Percentiles rank a stretch among this genome's conserved stretches.
phyloP scores from a whole-genome alignment of 345 rosid genomes.

The Orychophragmus violaceus region DNA sequence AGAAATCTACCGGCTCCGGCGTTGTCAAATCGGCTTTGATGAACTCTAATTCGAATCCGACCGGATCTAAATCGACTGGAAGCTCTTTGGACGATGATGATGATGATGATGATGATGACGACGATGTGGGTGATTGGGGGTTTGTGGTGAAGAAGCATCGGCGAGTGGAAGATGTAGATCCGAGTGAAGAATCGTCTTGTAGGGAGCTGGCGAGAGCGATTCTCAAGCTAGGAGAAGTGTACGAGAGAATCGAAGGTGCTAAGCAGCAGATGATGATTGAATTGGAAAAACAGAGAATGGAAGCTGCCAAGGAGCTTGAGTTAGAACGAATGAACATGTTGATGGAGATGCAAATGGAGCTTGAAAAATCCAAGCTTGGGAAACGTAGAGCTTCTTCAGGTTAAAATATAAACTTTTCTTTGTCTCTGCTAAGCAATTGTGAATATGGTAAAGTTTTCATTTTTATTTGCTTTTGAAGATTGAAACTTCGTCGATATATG shows the following conservation, averaged over 20 bases:
- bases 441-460: background rate
- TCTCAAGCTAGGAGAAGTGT: conserved; percentile 56
- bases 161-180: conserved; percentile 32
- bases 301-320: conserved; percentile 59
- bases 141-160: conserved; percentile 38
- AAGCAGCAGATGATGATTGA: conserved; percentile 65
- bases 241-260: conserved; percentile 55
- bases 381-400: conserved; percentile 30
- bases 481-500: too few relatives aligned
- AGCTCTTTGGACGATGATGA: background rate
- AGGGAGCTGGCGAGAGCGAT: conserved; percentile 56
- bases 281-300: conserved; percentile 76
- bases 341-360: conserved; percentile 59
- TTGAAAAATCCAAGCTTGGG: conserved; percentile 45
- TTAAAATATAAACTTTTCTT: background rate
- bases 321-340: conserved; percentile 66
- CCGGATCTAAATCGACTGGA: background rate
- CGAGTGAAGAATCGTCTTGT: conserved; percentile 34
- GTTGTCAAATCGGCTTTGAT: background rate
- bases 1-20: background rate
- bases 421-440: background rate
- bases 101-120: background rate
- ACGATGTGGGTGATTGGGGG: conserved; percentile 35
- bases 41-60: background rate
- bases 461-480: background rate